Base-by-base conservation (phyloP, 108 stramenopile species). In the Conticribra guillardii region DNA sequence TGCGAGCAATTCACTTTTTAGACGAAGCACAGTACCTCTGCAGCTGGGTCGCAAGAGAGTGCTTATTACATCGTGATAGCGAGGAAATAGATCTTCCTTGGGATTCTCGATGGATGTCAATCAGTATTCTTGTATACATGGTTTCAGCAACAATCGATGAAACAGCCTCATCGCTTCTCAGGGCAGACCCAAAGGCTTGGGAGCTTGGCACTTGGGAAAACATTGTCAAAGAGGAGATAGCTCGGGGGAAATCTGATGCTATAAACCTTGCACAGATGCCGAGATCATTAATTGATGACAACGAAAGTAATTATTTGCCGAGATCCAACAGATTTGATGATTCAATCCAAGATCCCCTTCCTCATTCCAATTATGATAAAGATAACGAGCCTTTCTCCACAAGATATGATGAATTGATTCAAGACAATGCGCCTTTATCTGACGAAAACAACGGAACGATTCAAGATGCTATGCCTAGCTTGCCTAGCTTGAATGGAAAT, bases 11-110 rank as follows among this genome's bases (percentile, higher is more conserved):
- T 2, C 82, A 85, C 64, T 94, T 91, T 76, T 72, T 85, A 16
- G 56, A 82, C 58, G 90, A 91, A 73, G 89, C 90, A 18, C 84
- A 87, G 33, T 94, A 82, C 53, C 82, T 94, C 8, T 94, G 90
- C 63, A 73, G 79, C 22, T 89, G 81, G 75, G 89, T 91, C n/a
- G 87, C 84, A 23, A 64, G 75, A 27, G 80, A 87, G 22, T 94
- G 90, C 55, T 55, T 74, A 17, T 17, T 80, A 16, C 88, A 83
- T 47, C 62, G 90, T 51, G 70, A 82, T 68, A 41, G 57, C 26
- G 14, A 33, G 19, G 63, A 78, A 34, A 37, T 56, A 17, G 23
- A 76, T 1, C 56, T 59, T 23, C 52, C 65, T 18, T 92, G 90
- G 87, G 77, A 71, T 64, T 64, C 74, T 41, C 68, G 67, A 49